phyloP scores from a whole-genome alignment of 176 grass and related monocot species.

The Alloteropsis semialata region DNA sequence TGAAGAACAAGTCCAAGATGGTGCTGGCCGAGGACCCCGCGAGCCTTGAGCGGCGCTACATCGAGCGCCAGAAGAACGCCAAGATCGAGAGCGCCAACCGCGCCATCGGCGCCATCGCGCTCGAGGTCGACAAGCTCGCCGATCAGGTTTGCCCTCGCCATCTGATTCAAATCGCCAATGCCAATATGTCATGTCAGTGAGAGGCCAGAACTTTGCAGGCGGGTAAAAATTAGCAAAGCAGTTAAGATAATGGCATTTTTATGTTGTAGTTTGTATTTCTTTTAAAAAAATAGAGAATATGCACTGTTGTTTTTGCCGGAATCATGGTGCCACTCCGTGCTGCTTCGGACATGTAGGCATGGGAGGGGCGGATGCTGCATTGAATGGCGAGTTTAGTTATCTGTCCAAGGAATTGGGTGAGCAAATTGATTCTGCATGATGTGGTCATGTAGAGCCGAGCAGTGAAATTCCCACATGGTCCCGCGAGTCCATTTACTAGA shows the following conservation, averaged over 20 bases:
- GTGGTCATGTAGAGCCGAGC: background rate
- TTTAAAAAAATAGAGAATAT: background rate
- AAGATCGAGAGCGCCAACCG: conserved; percentile 69
- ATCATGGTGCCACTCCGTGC: background rate
- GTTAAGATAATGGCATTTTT: background rate
- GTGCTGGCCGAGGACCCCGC: conserved; percentile 64
- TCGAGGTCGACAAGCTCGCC: conserved; percentile 85
- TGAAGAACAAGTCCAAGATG: conserved; percentile 91
- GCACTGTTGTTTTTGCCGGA: background rate
- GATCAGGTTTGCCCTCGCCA: conserved; percentile 55
- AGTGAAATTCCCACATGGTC: conserved; percentile 43
- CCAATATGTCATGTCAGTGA: background rate
- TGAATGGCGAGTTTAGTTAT: conserved; percentile 30
- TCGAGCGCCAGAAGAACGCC: conserved; percentile 68
- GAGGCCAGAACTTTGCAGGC: background rate
- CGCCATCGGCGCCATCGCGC: conserved; percentile 58
- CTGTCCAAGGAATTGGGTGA: conserved; percentile 38
- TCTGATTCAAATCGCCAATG: background rate
- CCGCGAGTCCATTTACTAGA: conserved; percentile 26
- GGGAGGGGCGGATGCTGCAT: conserved; percentile 19
- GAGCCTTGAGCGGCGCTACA: conserved; percentile 69
- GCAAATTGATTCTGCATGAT: conserved; percentile 33
- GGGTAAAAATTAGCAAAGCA: background rate
- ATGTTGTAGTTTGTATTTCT: background rate
- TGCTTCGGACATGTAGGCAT: conserved; percentile 22